Evolutionary conservation across 1,284 basidiomycete species (phyloP).

Genomic region (Butyriboletus appendiculatus): DNA sequence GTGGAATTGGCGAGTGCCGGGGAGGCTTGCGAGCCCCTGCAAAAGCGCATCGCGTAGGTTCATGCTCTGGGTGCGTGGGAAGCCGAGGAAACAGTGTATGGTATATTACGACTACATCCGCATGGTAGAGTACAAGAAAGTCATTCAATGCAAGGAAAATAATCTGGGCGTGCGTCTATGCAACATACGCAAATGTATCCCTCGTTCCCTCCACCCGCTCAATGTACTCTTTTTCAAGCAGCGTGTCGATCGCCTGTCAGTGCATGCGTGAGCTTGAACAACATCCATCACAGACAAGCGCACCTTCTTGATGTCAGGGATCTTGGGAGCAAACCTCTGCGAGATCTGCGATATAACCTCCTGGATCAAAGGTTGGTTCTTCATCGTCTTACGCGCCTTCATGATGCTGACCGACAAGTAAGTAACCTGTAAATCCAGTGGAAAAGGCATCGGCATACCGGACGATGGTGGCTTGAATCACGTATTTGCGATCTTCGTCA

Average conservation of each 20-base stretch:
- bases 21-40: slow-evolving; percentile 53
- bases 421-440: not conserved
- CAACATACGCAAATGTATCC: slow-evolving; percentile 79
- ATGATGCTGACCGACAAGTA: slow-evolving; percentile 67
- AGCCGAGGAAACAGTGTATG: slow-evolving; percentile 5
- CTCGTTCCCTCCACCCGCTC: slow-evolving; percentile 86
- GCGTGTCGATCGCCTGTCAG: slow-evolving; percentile 88
- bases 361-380: slow-evolving; percentile 92
- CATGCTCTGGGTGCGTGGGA: slow-evolving; percentile 31
- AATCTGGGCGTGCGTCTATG: slow-evolving; percentile 37
- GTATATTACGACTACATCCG: slow-evolving; percentile 22
- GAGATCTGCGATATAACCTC: slow-evolving; percentile 95
- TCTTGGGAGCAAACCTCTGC: slow-evolving; percentile 86
- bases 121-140: slow-evolving; percentile 20
- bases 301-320: slow-evolving; percentile 91
- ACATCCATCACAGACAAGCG: slow-evolving; percentile 6
- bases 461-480: slow-evolving; percentile 97
- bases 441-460: slow-evolving; percentile 48
- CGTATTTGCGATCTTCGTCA: slow-evolving; percentile 96
- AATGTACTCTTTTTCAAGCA: slow-evolving; percentile 98
- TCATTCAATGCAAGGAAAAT: slow-evolving; percentile 4
- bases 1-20: slow-evolving; percentile 69
- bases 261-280: not conserved
- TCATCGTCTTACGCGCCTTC: slow-evolving; percentile 98
- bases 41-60: slow-evolving; percentile 69